Conservation (phyloP, 305 asterid genomes). For the Fraxinus platypoda region DNA sequence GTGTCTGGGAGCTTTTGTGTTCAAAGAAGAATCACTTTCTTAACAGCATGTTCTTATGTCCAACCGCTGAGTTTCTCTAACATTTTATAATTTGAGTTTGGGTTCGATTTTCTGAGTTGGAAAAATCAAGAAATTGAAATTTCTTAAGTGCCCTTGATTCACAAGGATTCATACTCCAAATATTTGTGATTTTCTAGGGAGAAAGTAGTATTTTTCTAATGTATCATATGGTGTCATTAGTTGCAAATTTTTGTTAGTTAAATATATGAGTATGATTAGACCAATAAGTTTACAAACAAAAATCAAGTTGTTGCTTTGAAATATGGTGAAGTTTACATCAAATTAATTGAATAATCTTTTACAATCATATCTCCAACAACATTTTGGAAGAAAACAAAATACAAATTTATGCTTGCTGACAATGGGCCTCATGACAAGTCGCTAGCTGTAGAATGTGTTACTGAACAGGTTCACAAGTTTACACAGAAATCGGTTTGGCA, state of each 20-base stretch:
- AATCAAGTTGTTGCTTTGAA: background rate
- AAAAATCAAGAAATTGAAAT: background rate
- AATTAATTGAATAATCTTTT: background rate
- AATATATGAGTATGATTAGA: background rate
- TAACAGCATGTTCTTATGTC: background rate
- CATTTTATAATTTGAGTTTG: constrained; percentile 16
- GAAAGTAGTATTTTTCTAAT: background rate
- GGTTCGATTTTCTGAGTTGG: background rate
- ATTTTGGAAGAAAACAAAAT: background rate
- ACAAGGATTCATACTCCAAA: background rate
- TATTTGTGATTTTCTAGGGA: background rate
- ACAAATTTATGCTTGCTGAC: background rate
- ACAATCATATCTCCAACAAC: background rate
- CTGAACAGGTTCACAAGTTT: background rate
- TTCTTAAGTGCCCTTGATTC: background rate
- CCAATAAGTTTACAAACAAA: background rate
- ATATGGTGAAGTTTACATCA: background rate
- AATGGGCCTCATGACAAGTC: background rate
- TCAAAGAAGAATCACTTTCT: background rate
- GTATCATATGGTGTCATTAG: background rate
- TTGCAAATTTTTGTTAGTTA: background rate
- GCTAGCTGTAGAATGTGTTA: too few relatives aligned
- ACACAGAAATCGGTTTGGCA: background rate
- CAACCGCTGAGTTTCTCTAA: background rate
- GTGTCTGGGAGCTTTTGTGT: background rate